Base-by-base conservation (phyloP, 345 rosid species). In the Limnanthes douglasii region DNA sequence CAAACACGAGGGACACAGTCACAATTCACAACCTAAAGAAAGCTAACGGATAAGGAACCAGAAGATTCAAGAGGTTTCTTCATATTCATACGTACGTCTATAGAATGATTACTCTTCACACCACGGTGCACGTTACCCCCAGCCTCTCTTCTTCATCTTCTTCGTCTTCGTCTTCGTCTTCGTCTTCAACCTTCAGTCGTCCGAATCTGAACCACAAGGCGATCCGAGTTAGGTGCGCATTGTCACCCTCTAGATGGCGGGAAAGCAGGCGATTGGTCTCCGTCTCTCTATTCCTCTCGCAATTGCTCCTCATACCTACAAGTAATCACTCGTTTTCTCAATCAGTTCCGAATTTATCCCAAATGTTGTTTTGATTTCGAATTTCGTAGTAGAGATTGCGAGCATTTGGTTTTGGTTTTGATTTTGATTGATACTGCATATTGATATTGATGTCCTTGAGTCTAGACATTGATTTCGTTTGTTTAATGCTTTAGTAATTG, bases 241-340 rank as follows among this genome's bases (percentile, higher is more conserved):
- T 37, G 44, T 39, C 56, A 23, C 53, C 60, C 44, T 60, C 50
- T 13, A 17, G 31, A 30, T 46, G 72, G 75, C 57, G 19, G 34
- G 61, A 50, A 39, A 66, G 61, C 71, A 54, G 80, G 45, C 73
- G 93, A 61, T 51, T 62, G 38, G 51, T 65, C 57, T 72, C 92
- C 55, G 5, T 68, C 57, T 70, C 86, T 41, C 62, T 78, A 47
- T 28, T 66, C 33, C 51, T 68, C 50, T 62, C 74, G 14, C 65
- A 36, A 37, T 35, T 62, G 34, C 43, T 76, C 37, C 30, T 59
- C 31, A 18, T 49, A 37, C 73, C 79, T 0, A 46, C 62, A 43
- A 24, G 92, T 81, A 55, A n/a, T 45, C 34, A 30, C 25, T 12
- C 1, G 0, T n/a, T 43, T 43, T 21, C 38, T 37, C 25, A 21